phyloP scores from a whole-genome alignment of 768 basidiomycete species.

The Boletus rufocinnamomeus region DNA sequence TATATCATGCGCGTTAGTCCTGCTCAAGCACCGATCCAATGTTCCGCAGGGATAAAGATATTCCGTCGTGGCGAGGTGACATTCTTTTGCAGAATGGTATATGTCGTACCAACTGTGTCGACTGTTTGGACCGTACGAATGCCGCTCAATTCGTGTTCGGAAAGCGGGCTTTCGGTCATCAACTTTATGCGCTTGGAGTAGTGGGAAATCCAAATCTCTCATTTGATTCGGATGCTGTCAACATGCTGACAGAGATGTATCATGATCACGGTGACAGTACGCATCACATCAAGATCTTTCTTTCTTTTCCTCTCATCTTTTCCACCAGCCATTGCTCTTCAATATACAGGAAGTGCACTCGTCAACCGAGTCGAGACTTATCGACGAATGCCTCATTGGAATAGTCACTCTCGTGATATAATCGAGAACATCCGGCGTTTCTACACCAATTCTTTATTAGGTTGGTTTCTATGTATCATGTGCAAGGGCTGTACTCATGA shows the following conservation, averaged over 20 bases:
- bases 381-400: conserved; percentile 94
- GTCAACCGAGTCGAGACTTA: conserved; percentile 97
- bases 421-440: conserved; percentile 94
- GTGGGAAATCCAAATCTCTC: conserved; percentile 82
- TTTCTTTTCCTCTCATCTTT: neutral
- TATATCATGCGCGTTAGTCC: neutral
- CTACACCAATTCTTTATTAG: conserved; percentile 91
- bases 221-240: conserved; percentile 93
- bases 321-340: conserved; percentile 79
- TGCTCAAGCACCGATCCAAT: neutral
- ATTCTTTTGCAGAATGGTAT: conserved; percentile 91
- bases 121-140: conserved; percentile 95
- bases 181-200: conserved; percentile 91
- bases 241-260: conserved; percentile 98
- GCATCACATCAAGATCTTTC: conserved; percentile 27
- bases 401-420: conserved; percentile 94
- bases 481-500: neutral
- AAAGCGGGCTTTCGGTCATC: conserved; percentile 91
- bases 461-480: conserved; percentile 38
- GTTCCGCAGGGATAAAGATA: conserved; percentile 33
- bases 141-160: conserved; percentile 97
- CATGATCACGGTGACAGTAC: conserved; percentile 95
- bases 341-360: conserved; percentile 95
- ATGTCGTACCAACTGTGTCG: conserved; percentile 93
- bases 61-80: conserved; percentile 52